Evolutionary conservation across 139 green algal genomes (phyloP), one percentile per base, ranked within the genome.

Genomic region (Choricystis sp.): DNA sequence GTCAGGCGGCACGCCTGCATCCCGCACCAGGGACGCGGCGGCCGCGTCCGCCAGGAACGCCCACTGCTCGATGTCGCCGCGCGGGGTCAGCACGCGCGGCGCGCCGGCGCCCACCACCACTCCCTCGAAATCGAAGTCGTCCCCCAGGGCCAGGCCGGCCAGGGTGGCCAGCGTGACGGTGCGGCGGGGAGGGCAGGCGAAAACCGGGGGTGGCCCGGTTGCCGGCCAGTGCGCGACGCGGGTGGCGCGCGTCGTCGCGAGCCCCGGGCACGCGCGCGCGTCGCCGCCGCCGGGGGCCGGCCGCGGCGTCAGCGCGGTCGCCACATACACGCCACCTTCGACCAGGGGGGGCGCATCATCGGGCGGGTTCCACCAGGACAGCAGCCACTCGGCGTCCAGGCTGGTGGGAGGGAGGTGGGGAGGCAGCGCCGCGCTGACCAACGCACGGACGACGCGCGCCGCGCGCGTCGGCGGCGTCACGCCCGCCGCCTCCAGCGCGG

Each of bases 41-140:
- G 24, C 49, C 2, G 1, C 4, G 52, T 72, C 67, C 23, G 67
- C 61, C 57, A 72, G 40, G 27, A 72, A 72, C 2, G 68, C 24
- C 67, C 67, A 72, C 57, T 72, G 67, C 20, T 16, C 61, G 29
- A 26, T 23, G 19, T 31, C 56, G 31, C 61, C 24, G 3, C 1
- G 31, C 40, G 14, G 40, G 14, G 4, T 27, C 3, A 19, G n/a
- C 3, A 25, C 3, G 57, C 3, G 3, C 57, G 27, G 4, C 24
- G 24, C 24, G 20, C 3, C 3, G 25, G 24, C 57, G 14, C 20
- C 24, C 20, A 9, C 19, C 25, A 31, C n/a, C 20, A 25, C 23
- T 19, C 4, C 9, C 40, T 9, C 9, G 9, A 52, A 16, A 16
- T 52, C 40, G 40, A 52, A 52, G 40, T 52, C 40, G 40, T 52